These are phyloP conservation scores for Hyaloperonospora brassicae DNA, from an alignment of 352 stramenopile species.

Conservation along the genomic window DNA sequence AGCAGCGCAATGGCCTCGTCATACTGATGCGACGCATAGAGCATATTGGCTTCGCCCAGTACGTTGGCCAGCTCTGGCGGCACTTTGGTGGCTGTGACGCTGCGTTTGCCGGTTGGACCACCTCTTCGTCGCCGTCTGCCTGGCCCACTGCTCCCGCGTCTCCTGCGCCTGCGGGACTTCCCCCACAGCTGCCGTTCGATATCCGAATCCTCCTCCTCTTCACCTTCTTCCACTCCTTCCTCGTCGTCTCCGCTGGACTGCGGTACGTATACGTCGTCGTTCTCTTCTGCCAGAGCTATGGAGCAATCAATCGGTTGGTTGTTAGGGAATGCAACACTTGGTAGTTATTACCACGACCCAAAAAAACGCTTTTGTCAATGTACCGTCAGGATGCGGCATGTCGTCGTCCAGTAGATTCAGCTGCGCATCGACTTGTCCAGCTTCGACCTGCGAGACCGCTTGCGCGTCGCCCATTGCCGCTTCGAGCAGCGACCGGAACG, in stretches of 20 bases:
- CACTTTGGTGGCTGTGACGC: constrained; percentile 65
- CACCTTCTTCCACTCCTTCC: constrained; percentile 39
- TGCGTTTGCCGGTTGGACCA: constrained; percentile 36
- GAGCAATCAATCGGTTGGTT: not conserved
- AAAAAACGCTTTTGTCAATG: no score
- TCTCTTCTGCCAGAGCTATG: constrained; percentile 22
- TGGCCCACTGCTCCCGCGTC: constrained; percentile 20
- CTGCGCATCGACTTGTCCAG: constrained; percentile 14
- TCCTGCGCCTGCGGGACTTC: constrained; percentile 51
- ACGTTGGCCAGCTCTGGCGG: constrained; percentile 69
- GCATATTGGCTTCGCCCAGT: constrained; percentile 77
- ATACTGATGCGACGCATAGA: constrained; percentile 83
- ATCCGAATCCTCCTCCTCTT: constrained; percentile 80
- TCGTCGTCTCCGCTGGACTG: constrained; percentile 59
- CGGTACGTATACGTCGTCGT: constrained; percentile 50
- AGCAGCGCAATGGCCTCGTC: constrained; percentile 71
- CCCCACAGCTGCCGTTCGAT: constrained; percentile 80
- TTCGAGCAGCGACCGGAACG: constrained; percentile 78
- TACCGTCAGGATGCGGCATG: constrained; percentile 12
- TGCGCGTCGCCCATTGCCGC: constrained; percentile 68
- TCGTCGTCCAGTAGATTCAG: constrained; percentile 26
- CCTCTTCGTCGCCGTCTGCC: constrained; percentile 28
- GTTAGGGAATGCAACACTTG: no score
- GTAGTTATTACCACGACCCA: no score
- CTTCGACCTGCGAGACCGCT: constrained; percentile 34